These are phyloP conservation scores for Rubia tinctorum DNA, from an alignment of 305 asterid genomes.

Conservation along the genomic window DNA sequence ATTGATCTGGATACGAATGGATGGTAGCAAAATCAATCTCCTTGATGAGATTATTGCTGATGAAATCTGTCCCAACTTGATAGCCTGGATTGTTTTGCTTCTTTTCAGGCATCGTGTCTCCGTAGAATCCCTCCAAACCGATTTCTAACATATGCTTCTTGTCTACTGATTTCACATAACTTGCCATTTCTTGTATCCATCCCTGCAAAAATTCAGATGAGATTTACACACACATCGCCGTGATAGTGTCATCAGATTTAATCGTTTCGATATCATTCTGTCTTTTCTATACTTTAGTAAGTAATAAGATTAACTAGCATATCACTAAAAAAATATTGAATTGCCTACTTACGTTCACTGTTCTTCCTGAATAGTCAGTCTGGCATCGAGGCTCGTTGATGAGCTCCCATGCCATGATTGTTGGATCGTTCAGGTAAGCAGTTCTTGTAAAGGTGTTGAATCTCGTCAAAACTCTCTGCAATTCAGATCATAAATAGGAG, in stretches of 20 bases:
- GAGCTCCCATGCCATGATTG: conserved; percentile 87
- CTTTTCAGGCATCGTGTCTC: conserved; percentile 53
- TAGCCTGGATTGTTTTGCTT: conserved; percentile 62
- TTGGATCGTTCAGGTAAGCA: conserved; percentile 54
- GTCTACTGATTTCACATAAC: conserved; percentile 58
- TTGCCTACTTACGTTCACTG: conserved; percentile 36
- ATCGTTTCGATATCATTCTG: too few species aligned
- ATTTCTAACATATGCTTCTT: conserved; percentile 52
- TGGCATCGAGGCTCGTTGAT: conserved; percentile 89
- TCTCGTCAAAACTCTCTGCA: conserved; percentile 61
- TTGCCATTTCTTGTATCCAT: conserved; percentile 80
- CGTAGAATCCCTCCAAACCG: conserved; percentile 88
- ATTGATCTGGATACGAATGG: conserved; percentile 63
- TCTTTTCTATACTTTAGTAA: too few species aligned
- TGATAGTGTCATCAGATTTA: too few species aligned
- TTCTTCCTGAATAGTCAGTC: conserved; percentile 57
- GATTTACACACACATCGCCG: too few species aligned
- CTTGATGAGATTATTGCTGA: conserved; percentile 42
- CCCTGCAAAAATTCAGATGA: conserved; percentile 15
- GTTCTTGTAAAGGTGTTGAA: conserved; percentile 43
- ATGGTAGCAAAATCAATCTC: conserved; percentile 72
- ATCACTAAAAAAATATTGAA: background rate
- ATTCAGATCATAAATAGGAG: too few species aligned
- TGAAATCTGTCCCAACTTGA: conserved; percentile 81
- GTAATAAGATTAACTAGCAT: background rate